Evolutionary conservation across 2,329 filamentous ascomycete genomes (phyloP).

Genomic region (Colletotrichum musicola): DNA sequence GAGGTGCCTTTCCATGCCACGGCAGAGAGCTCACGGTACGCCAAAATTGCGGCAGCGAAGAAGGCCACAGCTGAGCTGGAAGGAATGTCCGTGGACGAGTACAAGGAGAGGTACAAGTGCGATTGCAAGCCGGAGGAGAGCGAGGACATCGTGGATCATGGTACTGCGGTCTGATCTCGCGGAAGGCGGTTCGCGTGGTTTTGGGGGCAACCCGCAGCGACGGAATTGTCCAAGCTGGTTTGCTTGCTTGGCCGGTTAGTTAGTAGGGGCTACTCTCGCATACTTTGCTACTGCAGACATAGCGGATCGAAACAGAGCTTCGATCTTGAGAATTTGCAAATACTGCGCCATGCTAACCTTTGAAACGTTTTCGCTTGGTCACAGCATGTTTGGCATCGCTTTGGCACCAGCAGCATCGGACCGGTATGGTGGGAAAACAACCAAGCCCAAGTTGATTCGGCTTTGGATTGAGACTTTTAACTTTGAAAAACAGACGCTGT

Average conservation of each 20-base stretch:
- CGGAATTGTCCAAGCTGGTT: neutral
- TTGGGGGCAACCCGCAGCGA: neutral
- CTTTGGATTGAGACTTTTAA: conserved; percentile 21
- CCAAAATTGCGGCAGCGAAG: conserved; percentile 76
- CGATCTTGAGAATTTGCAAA: too few species aligned
- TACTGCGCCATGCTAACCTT: too few species aligned
- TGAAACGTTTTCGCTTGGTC: too few species aligned
- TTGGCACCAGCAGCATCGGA: too few species aligned
- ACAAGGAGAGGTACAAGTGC: conserved; percentile 72
- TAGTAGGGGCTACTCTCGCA: neutral
- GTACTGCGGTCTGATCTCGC: conserved; percentile 12
- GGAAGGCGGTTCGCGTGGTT: neutral
- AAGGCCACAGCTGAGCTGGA: conserved; percentile 64
- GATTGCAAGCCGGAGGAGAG: conserved; percentile 61
- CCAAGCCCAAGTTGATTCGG: conserved; percentile 30
- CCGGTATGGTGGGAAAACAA: conserved; percentile 1
- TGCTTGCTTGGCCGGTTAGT: neutral
- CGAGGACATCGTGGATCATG: conserved; percentile 24
- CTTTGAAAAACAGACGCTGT: neutral
- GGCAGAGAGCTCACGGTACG: conserved; percentile 77
- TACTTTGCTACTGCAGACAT: neutral
- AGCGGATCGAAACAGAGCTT: neutral
- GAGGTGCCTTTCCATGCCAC: conserved; percentile 72
- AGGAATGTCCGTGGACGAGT: conserved; percentile 65
- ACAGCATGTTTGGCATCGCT: too few species aligned